A percentile compares a stretch with the other conserved stretches of the same genome.
phyloP scores from a whole-genome alignment of 768 basidiomycete genomes.

The Boletellus sp. region DNA sequence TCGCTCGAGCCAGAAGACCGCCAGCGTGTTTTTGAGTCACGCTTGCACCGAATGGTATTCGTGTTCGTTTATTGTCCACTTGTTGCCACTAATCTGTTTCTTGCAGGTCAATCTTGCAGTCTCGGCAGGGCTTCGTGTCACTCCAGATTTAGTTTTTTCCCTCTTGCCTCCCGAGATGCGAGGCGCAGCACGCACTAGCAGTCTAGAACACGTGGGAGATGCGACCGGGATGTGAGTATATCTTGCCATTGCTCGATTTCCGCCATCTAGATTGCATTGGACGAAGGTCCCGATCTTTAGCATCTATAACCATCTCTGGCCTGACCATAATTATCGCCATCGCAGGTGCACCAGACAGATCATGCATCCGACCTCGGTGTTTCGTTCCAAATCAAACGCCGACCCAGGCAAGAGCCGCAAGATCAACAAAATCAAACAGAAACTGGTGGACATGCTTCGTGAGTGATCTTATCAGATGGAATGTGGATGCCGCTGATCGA shows the following conservation, averaged over 20 bases:
- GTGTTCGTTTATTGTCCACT: background rate
- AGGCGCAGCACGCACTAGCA: background rate
- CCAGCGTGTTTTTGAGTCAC: background rate
- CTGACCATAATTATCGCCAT: background rate
- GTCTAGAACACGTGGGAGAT: background rate
- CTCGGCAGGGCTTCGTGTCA: background rate
- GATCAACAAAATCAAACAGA: constrained; percentile 1
- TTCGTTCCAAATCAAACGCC: background rate
- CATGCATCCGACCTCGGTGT: background rate
- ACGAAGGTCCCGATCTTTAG: no score
- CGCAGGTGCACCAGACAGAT: background rate
- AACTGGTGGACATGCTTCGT: constrained; percentile 9
- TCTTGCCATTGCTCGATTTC: background rate
- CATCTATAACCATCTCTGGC: no score
- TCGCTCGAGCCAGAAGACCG: background rate
- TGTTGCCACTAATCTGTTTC: background rate
- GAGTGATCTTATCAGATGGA: background rate
- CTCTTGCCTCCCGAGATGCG: background rate
- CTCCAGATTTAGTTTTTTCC: background rate
- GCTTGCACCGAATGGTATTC: background rate
- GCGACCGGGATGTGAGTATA: background rate
- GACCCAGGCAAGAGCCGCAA: background rate
- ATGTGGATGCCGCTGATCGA: background rate
- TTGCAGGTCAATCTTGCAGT: background rate
- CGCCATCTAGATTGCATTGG: no score